Base-by-base conservation (phyloP, 768 basidiomycete species). In the Mycena vitilis region DNA sequence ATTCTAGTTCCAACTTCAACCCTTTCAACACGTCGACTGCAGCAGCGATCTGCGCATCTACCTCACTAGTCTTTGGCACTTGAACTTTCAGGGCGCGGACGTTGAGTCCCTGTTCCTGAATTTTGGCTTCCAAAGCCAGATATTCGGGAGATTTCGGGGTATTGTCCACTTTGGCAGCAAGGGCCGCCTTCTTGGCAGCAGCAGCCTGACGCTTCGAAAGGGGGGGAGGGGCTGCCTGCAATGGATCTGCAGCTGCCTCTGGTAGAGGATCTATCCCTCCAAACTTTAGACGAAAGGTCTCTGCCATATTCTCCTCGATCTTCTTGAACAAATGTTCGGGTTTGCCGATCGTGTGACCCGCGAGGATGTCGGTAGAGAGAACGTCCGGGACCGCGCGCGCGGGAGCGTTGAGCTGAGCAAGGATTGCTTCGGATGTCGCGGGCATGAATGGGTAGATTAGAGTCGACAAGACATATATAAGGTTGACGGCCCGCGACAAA, bases 401-500 rank as follows among this genome's bases (percentile, higher is more conserved):
- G 1, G 95, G 95, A 0, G 95, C 96, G 75, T 98, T 95, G 70
- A 99, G 87, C 75, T 99, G 98, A 22, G 78, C 75, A 61, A 97
- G 85, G 71, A 99, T 96, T 4, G 89, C 84, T 30, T 88, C 88
- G 42, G 92, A 90, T 0, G 94, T 97, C 15, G 90, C 86, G 47
- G 98, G 98, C 96, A 99, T 98, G 89, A 95, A 99, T 0, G 98
- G 97, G 76, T 96, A 92, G 71, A 95, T 80, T 73, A 98, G 83
- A 36, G 89, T 91, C 15, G 95, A 92, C 64, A 99, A 85, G 44
- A 91, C 81, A 78, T 98, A 99, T 78, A 99, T 97, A 72, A 99
- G 83, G 82, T 98, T 98, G 78, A 95, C 80, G 34, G 96, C 93
- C 60, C 95, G 91, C 55, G 93, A 90, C 66, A 99, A 83, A 72